Base-by-base conservation (phyloP, 352 stramenopile genomes). In the Globisporangium rhizosaccharum region DNA sequence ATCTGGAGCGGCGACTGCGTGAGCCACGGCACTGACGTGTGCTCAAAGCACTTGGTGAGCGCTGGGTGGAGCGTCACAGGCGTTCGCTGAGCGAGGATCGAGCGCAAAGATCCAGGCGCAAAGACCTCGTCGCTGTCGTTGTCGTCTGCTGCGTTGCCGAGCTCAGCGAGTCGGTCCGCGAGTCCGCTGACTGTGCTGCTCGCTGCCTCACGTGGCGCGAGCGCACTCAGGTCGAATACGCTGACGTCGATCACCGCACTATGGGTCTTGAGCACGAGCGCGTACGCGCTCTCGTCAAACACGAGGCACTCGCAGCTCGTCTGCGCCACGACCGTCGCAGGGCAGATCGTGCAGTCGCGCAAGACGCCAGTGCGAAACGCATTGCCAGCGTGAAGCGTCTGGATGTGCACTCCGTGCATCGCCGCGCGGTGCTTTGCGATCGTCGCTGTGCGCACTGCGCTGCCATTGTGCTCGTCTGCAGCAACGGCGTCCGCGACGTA, bases 311-410 rank as follows among this genome's bases (percentile, higher is more conserved):
- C 66, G 50, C 76, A 86, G 48, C 84, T 64, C 0, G 76, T 83
- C 39, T 87, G 75, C 28, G 76, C 79, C 2, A 85, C 51, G 30
- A 86, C 64, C 0, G 76, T 86, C 8, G 75, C 75, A 9, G 76
- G 79, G 36, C 76, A 79, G 17, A 75, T 44, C 4, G 57, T 66
- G 44, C 56, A 33, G 26, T 80, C 69, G 3, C 71, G 56, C 26
- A 88, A 57, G 15, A 89, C 75, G 7, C 76, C 79, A 0, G 67
- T 76, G 12, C 79, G 76, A 64, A 89, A 87, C 0, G 75, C 67
- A 53, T 85, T 85, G n/a, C 57, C 54, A 7, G 71, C 53, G 14
- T 73, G 65, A 6, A 89, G 63, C 10, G 76, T 86, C 54, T 87
- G 76, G 17, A 89, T 67, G 37, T 89, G 75, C 11, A 87, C 57